Base-by-base conservation (phyloP, 257 asterid genomes). In the Nicotiana paniculata region DNA sequence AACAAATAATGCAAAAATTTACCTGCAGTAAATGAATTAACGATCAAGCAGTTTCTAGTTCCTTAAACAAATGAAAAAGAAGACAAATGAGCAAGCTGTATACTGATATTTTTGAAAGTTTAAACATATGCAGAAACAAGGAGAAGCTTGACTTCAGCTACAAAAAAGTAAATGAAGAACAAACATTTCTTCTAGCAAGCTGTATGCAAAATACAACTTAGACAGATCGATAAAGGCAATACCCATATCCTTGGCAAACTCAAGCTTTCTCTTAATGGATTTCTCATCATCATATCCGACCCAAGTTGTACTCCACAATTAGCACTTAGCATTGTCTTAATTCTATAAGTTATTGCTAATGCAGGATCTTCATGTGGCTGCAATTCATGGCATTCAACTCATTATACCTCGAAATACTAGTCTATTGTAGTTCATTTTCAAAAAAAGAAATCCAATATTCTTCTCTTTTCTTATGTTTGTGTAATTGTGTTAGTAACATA, bases 231-330 rank as follows among this genome's bases (percentile, higher is more conserved):
- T 16, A 37, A 1, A 55, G 3, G 39, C 2, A 4, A 18, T 82
- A 95, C 98, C 99, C 24, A 54, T 54, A 54, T 54, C 59, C 18
- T 54, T 54, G 59, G 59, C 21, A 43, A 54, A 54, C 15, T 13
- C 59, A 17, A 17, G 18, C 5, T 5, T 54, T 54, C 15, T 54
- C 59, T 54, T 15, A 54, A 54, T 54, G 59, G 59, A 54, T 15
- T 54, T 54, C 9, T 43, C 48, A 43, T 43, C 59, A 54, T 54
- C 6, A 54, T 15, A 54, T 54, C 59, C 6, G 18, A 15, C n/a
- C 7, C 59, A 54, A 13, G 18, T 54, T 4, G 59, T 54, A 12
- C 17, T 54, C n/a, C 4, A 54, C 18, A 54, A 8, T 54, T 54
- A 54, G 59, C 59, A 16, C n/a, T 43, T 43, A 43, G 48, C 48